Evolutionary conservation across 768 basidiomycete species (phyloP).

Genomic region (Suillus subaureus): DNA sequence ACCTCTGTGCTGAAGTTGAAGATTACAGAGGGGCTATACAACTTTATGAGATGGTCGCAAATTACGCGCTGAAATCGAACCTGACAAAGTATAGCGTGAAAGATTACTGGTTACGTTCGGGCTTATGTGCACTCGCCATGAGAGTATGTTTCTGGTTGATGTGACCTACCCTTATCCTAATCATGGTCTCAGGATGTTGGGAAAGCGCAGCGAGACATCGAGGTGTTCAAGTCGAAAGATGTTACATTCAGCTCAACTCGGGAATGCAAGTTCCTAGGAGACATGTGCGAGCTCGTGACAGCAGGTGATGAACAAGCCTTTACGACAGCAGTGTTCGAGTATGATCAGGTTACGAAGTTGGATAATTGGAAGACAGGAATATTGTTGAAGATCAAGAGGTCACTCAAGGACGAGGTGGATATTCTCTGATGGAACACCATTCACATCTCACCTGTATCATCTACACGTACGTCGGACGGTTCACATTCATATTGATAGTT

Average conservation of each 20-base stretch:
- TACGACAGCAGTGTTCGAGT: conserved; percentile 86
- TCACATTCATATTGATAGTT: not conserved
- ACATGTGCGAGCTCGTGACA: conserved; percentile 77
- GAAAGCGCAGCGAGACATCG: conserved; percentile 77
- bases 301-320: conserved; percentile 72
- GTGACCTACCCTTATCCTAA: not conserved
- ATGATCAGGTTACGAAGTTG: conserved; percentile 87
- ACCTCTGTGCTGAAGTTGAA: conserved; percentile 88
- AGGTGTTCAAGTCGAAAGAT: conserved; percentile 80
- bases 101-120: conserved; percentile 92
- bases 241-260: conserved; percentile 84
- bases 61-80: conserved; percentile 74
- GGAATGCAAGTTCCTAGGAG: conserved; percentile 86
- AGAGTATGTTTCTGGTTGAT: conserved; percentile 53
- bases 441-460: not conserved
- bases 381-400: conserved; percentile 86
- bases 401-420: conserved; percentile 60
- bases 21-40: conserved; percentile 84
- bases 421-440: conserved; percentile 24
- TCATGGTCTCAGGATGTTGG: conserved; percentile 71
- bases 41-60: conserved; percentile 89
- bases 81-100: conserved; percentile 99
- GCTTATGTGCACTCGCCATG: conserved; percentile 87
- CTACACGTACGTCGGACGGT: not conserved
- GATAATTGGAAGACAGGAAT: conserved; percentile 97